Conservation (phyloP, 371 early-diverging fungal species). For the Gilbertella persicaria region DNA sequence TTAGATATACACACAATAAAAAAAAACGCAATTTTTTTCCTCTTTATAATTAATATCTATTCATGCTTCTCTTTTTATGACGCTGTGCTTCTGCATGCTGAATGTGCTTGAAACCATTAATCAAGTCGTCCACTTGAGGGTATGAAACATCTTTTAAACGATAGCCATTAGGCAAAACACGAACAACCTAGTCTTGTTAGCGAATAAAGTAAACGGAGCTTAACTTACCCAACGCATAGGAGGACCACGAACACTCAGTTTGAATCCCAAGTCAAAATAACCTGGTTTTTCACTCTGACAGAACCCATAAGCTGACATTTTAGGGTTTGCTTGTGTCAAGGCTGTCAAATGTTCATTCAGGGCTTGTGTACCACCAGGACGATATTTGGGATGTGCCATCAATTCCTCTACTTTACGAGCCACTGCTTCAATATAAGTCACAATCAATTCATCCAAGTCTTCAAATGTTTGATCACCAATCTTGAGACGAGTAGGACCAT, state of each 20-base stretch:
- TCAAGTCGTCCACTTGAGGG: slow-evolving; percentile 59
- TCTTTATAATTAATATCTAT: slow-evolving; percentile 5
- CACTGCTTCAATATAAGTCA: slow-evolving; percentile 85
- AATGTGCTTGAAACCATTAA: slow-evolving; percentile 67
- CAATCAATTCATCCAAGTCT: slow-evolving; percentile 92
- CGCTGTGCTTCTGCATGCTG: slow-evolving; percentile 18
- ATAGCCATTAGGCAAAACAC: slow-evolving; percentile 66
- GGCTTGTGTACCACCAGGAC: slow-evolving; percentile 36
- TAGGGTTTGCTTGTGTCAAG: slow-evolving; percentile 51
- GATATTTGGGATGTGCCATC: slow-evolving; percentile 66
- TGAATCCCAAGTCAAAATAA: slow-evolving; percentile 54
- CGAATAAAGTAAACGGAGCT: background rate
- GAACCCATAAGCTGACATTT: slow-evolving; percentile 59
- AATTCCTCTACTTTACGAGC: slow-evolving; percentile 67
- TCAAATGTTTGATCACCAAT: slow-evolving; percentile 69
- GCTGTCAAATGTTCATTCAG: slow-evolving; percentile 43
- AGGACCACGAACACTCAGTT: slow-evolving; percentile 39
- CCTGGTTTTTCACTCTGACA: slow-evolving; percentile 55
- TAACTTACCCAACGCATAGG: slow-evolving; percentile 43
- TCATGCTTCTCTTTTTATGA: slow-evolving; percentile 11
- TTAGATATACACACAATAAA: no score
- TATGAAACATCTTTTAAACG: slow-evolving; percentile 57
- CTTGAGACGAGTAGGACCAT: slow-evolving; percentile 57
- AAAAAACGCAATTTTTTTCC: background rate
- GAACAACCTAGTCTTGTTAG: slow-evolving; percentile 43